Conservation (phyloP, 768 basidiomycete species). For the Myochromella boudieri region DNA sequence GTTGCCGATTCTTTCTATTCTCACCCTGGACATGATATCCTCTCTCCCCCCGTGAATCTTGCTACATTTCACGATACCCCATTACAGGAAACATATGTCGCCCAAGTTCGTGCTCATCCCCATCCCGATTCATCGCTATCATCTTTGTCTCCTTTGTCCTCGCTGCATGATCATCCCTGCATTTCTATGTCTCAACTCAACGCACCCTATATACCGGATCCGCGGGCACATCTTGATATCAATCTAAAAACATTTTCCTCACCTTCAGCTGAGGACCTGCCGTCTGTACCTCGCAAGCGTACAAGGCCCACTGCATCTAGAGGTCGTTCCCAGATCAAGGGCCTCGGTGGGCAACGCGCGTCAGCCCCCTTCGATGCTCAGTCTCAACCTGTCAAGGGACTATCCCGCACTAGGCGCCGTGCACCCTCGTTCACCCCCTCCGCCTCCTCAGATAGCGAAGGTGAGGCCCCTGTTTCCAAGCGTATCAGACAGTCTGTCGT, state of each 20-base stretch:
- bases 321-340: not conserved
- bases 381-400: not conserved
- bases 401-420: constrained; percentile 8
- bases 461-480: constrained; percentile 5
- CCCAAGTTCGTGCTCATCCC: constrained; percentile 2
- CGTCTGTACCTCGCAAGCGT: constrained; percentile 7
- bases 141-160: constrained; percentile 1
- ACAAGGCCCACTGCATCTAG: constrained; percentile 2
- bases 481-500: constrained; percentile 8
- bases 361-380: not conserved
- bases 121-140: constrained; percentile 4
- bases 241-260: constrained; percentile 3
- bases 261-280: not conserved
- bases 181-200: constrained; percentile 20
- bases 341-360: not conserved
- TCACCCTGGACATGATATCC: constrained; percentile 1
- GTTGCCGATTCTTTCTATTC: constrained; percentile 4
- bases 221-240: not conserved
- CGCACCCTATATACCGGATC: constrained; percentile 15
- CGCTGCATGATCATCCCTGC: constrained; percentile 10
- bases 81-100: not conserved
- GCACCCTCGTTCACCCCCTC: constrained; percentile 16
- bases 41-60: constrained; percentile 8
- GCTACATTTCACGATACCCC: constrained; percentile 8
- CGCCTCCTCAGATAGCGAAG: constrained; percentile 10